Percentiles rank a stretch among this genome's conserved stretches.
phyloP scores from a whole-genome alignment of 1,139 yeast genomes.

The Hansenula anomala region DNA sequence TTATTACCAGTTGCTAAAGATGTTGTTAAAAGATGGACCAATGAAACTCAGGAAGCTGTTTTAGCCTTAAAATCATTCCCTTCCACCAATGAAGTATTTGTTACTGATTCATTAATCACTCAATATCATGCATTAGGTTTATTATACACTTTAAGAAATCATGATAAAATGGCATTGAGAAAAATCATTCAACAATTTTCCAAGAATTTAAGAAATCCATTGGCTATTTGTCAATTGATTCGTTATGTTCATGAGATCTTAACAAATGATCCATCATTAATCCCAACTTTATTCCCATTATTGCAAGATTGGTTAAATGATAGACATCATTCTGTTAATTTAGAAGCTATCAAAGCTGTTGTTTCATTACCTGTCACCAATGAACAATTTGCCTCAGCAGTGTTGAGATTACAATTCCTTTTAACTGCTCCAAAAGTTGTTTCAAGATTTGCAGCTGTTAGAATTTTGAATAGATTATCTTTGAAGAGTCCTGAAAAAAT shows the following conservation, averaged over 20 bases:
- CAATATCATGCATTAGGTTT: conserved; percentile 96
- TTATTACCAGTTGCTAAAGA: conserved; percentile 85
- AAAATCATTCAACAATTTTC: conserved; percentile 82
- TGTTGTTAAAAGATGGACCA: conserved; percentile 88
- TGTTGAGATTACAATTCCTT: conserved; percentile 69
- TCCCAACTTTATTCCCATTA: conserved; percentile 52
- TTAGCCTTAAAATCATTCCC: conserved; percentile 63
- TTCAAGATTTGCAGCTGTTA: conserved; percentile 87
- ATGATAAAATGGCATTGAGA: conserved; percentile 91
- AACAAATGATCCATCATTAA: conserved; percentile 41
- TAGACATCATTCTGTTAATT: conserved; percentile 84
- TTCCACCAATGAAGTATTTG: conserved; percentile 32
- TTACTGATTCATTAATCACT: conserved; percentile 72
- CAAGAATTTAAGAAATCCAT: conserved; percentile 60
- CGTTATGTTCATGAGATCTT: conserved; percentile 75
- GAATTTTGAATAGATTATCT: conserved; percentile 83
- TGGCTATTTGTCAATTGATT: conserved; percentile 82
- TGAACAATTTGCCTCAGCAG: conserved; percentile 61
- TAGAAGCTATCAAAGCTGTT: conserved; percentile 89
- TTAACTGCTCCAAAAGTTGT: conserved; percentile 87
- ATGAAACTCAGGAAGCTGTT: conserved; percentile 89
- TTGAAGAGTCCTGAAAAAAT: conserved; percentile 75
- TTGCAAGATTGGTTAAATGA: conserved; percentile 71
- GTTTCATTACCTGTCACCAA: conserved; percentile 58
- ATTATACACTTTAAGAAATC: conserved; percentile 80